Percentiles rank a stretch among this genome's conserved stretches.
Evolutionary conservation across 805 yeast genomes (phyloP).

Genomic region (Hanseniaspora jakobsenii): DNA sequence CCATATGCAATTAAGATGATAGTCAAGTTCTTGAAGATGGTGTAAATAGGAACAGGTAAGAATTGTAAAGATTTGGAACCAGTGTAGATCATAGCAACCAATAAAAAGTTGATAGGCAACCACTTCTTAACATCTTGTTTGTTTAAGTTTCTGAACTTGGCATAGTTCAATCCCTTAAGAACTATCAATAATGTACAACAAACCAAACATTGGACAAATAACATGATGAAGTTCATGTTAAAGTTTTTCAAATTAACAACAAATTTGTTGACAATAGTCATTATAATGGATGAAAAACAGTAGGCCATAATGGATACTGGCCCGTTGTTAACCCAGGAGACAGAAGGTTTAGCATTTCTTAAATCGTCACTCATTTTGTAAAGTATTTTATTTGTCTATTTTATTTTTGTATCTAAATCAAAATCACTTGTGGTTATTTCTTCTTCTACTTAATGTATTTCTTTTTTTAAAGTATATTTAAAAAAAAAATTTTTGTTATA

Average conservation of each 20-base stretch:
- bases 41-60: slow-evolving; percentile 88
- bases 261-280: slow-evolving; percentile 95
- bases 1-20: slow-evolving; percentile 95
- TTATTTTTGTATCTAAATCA: neutral
- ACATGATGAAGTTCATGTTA: slow-evolving; percentile 74
- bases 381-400: neutral
- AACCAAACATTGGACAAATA: slow-evolving; percentile 79
- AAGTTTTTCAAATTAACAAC: slow-evolving; percentile 64
- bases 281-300: slow-evolving; percentile 87
- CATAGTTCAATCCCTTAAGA: slow-evolving; percentile 62
- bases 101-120: slow-evolving; percentile 82
- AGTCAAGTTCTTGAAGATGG: slow-evolving; percentile 94
- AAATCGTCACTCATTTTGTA: slow-evolving; percentile 12
- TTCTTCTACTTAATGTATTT: too few relatives aligned
- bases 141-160: slow-evolving; percentile 79
- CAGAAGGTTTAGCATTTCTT: slow-evolving; percentile 13
- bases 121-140: slow-evolving; percentile 84
- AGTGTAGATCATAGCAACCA: slow-evolving; percentile 91
- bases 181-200: slow-evolving; percentile 62
- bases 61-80: slow-evolving; percentile 88
- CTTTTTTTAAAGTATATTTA: too few relatives aligned
- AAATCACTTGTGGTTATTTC: neutral
- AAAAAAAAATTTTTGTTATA: too few relatives aligned
- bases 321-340: slow-evolving; percentile 32
- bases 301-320: slow-evolving; percentile 64